Evolutionary conservation across 768 basidiomycete genomes (phyloP).

Genomic region (Kwoniella shandongensis): DNA sequence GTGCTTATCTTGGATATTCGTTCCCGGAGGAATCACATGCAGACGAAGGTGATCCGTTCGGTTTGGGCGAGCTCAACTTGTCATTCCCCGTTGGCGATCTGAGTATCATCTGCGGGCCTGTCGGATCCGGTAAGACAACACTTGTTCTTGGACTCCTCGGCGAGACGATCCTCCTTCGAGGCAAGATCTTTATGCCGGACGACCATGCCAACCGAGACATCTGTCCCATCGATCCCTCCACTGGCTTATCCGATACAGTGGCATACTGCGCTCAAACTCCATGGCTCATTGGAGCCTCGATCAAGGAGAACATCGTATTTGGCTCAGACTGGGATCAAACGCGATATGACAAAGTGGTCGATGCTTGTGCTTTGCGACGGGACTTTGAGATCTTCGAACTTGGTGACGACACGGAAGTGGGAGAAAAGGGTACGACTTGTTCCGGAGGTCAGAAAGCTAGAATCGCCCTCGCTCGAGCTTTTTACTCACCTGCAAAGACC

Average conservation of each 20-base stretch:
- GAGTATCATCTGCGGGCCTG: conserved; percentile 46
- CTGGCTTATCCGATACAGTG: conserved; percentile 46
- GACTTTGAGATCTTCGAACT: conserved; percentile 58
- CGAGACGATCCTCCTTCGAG: conserved; percentile 45
- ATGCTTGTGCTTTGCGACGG: conserved; percentile 47
- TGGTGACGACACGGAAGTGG: conserved; percentile 50
- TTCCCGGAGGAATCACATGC: conserved; percentile 16
- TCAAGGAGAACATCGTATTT: conserved; percentile 50
- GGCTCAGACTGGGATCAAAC: conserved; percentile 44
- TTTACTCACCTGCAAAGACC: conserved; percentile 48
- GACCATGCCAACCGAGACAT: conserved; percentile 48
- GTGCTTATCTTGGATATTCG: conserved; percentile 47
- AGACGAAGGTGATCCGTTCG: conserved; percentile 40
- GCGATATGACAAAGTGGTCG: conserved; percentile 45
- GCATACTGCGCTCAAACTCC: conserved; percentile 51
- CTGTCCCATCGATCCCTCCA: conserved; percentile 44
- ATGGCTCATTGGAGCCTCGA: conserved; percentile 50
- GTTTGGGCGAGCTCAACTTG: conserved; percentile 39
- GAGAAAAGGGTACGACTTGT: conserved; percentile 52
- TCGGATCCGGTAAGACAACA: conserved; percentile 50
- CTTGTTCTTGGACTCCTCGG: conserved; percentile 47
- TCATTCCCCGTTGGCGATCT: conserved; percentile 44
- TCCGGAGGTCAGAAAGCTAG: conserved; percentile 49
- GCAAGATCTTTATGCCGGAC: conserved; percentile 51
- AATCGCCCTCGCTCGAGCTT: conserved; percentile 49